Evolutionary conservation across 2,329 filamentous ascomycete genomes (phyloP), one percentile per base, ranked within the genome.

Genomic region (Gaeumannomyces tritici): DNA sequence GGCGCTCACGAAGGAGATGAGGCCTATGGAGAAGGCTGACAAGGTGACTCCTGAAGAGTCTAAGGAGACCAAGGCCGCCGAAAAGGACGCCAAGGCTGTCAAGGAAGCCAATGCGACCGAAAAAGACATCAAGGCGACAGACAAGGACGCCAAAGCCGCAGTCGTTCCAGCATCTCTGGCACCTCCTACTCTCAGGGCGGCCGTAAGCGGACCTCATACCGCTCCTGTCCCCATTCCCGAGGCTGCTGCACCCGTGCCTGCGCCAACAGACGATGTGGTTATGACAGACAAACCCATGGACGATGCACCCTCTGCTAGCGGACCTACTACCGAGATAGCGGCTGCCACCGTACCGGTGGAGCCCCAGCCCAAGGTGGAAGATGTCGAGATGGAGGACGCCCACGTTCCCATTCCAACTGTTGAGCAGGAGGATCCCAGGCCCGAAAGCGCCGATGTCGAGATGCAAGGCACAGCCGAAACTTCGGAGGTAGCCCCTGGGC

Each of bases 311-410:
- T 51, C 42, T 18, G 11, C 42, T 21, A 21, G 11, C 11, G n/a
- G n/a, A 8, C 11, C 21, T 9, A 9, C 42, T n/a, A 2, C 42
- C 42, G 42, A 51, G 42, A 21, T 21, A 8, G 42, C 21, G 18
- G 21, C 18, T 51, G 42, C 42, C 42, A 21, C n/a, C 42, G 42
- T 7, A 7, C 47, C n/a, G 4, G 24, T 31, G 31, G 55, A 15
- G 26, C 58, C 28, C 31, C 56, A 12, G 63, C 64, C 18, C 61
- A 66, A 3, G 62, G 65, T 4, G 70, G 70, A 60, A 60, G 59
- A 60, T 57, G 75, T 77, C 72, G 77, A 79, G 12, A 69, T 73
- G 9, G 76, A 78, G 57, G 67, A 66, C 33, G 66, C 67, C 5
- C 68, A 68, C 5, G 61, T 72, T 3, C 71, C 69, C 3, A 68